phyloP scores from a whole-genome alignment of 2,329 filamentous ascomycete genomes.

The Zalaria obscura region DNA sequence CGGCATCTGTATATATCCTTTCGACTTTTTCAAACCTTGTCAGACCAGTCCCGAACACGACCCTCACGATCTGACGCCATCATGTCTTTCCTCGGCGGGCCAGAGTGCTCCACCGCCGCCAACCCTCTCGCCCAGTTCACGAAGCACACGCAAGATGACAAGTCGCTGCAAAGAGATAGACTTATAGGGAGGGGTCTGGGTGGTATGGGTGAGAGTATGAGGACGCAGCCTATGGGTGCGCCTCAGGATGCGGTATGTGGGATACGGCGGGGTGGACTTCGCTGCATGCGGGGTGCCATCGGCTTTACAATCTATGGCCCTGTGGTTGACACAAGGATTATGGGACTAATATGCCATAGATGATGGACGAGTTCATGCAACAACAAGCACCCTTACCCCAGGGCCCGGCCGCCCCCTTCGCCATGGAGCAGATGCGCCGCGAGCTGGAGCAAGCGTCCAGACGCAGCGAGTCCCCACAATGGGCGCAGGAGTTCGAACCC shows the following conservation, averaged over 20 bases:
- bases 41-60: too few species aligned
- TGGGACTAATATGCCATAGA: slow-evolving; percentile 33
- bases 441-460: slow-evolving; percentile 44
- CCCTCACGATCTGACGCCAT: slow-evolving; percentile 8
- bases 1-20: too few species aligned
- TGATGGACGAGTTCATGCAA: slow-evolving; percentile 88
- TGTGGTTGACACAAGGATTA: too few species aligned
- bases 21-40: too few species aligned
- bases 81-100: slow-evolving; percentile 94
- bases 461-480: slow-evolving; percentile 40
- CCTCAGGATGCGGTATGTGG: slow-evolving; percentile 55
- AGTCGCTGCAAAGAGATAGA: slow-evolving; percentile 81
- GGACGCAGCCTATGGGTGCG: slow-evolving; percentile 53
- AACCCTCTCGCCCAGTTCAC: slow-evolving; percentile 96
- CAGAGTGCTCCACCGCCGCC: slow-evolving; percentile 89
- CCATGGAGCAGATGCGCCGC: slow-evolving; percentile 52
- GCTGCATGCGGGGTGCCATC: too few species aligned
- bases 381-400: slow-evolving; percentile 51
- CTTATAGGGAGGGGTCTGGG: slow-evolving; percentile 62
- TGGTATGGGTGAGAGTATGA: slow-evolving; percentile 61
- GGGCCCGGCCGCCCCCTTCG: slow-evolving; percentile 42
- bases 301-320: too few species aligned
- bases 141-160: slow-evolving; percentile 94
- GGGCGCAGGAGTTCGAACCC: slow-evolving; percentile 51
- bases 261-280: not conserved